Percentiles rank a stretch among this genome's conserved stretches.
Conservation (phyloP, 495 filamentous ascomycete species). For the Durotheca rogersii region DNA sequence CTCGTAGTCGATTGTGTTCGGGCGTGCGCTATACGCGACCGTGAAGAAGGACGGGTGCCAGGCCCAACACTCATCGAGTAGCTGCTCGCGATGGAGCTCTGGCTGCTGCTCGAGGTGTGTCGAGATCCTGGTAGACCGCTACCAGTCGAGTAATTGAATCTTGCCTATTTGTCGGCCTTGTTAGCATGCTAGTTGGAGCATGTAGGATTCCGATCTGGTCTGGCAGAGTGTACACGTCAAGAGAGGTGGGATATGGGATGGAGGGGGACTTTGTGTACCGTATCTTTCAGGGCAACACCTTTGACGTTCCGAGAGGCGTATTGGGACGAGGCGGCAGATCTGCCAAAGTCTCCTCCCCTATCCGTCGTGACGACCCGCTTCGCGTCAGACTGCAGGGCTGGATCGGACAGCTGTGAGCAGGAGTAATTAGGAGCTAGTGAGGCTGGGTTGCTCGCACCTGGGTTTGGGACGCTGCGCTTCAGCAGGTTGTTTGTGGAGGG, state of each 20-base stretch:
- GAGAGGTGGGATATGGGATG: neutral
- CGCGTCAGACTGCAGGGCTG: conserved; percentile 50
- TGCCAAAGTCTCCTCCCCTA: conserved; percentile 53
- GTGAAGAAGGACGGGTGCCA: conserved; percentile 49
- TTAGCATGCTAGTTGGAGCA: conserved; percentile 7
- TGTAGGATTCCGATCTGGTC: too few relatives aligned
- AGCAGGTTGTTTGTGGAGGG: conserved; percentile 39
- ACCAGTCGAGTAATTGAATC: conserved; percentile 13
- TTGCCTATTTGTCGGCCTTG: conserved; percentile 11
- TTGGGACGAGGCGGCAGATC: conserved; percentile 19
- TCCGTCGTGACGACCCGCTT: conserved; percentile 62
- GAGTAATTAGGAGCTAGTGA: neutral
- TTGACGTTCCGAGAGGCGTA: conserved; percentile 16
- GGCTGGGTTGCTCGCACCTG: conserved; percentile 35
- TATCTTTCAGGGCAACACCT: conserved; percentile 23
- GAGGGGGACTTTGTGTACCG: conserved; percentile 20
- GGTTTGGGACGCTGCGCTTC: conserved; percentile 41
- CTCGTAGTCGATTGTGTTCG: conserved; percentile 45
- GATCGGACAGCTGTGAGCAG: conserved; percentile 24
- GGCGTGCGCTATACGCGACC: conserved; percentile 50
- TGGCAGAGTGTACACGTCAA: neutral
- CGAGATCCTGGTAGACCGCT: conserved; percentile 45
- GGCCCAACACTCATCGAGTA: conserved; percentile 61
- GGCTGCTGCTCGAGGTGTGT: conserved; percentile 46
- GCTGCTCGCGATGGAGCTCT: conserved; percentile 51